Conservation (phyloP, 139 green algal species). For the Coccomyxa sp. region DNA sequence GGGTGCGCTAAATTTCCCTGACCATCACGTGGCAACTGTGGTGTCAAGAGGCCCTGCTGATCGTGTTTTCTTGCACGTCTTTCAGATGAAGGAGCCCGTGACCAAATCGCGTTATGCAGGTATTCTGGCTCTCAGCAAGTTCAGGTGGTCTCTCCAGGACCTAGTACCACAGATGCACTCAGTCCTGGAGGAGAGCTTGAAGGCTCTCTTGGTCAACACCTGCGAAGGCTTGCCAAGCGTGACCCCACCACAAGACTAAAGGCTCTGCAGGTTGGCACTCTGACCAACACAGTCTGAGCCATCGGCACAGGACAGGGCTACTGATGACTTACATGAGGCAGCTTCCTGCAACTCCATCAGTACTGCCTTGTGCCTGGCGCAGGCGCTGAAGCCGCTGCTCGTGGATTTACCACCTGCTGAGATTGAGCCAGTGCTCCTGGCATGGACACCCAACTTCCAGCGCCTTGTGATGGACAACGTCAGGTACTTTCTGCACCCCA, state of each 20-base stretch:
- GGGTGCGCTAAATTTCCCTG: neutral
- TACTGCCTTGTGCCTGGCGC: neutral
- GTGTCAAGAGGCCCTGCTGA: neutral
- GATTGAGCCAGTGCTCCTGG: slow-evolving; percentile 39
- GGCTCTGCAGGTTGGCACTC: slow-evolving; percentile 57
- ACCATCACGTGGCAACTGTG: neutral
- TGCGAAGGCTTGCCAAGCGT: slow-evolving; percentile 69
- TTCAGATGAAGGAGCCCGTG: neutral
- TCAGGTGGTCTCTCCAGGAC: neutral
- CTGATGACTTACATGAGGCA: neutral
- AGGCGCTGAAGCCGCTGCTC: slow-evolving; percentile 43
- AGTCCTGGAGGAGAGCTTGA: slow-evolving; percentile 35
- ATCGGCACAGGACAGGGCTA: neutral
- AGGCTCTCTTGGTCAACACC: slow-evolving; percentile 57
- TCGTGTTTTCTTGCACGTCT: neutral
- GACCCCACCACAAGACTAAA: slow-evolving; percentile 79
- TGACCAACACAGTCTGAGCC: neutral
- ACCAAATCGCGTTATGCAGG: neutral
- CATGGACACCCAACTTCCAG: slow-evolving; percentile 63
- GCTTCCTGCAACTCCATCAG: neutral
- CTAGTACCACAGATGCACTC: neutral
- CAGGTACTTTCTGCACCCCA: slow-evolving; percentile 16
- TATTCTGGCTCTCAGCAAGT: neutral
- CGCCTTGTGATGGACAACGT: slow-evolving; percentile 57
- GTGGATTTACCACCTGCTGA: slow-evolving; percentile 12